Base-by-base conservation (phyloP, 2,329 filamentous ascomycete species). In the Aureobasidium zeae region DNA sequence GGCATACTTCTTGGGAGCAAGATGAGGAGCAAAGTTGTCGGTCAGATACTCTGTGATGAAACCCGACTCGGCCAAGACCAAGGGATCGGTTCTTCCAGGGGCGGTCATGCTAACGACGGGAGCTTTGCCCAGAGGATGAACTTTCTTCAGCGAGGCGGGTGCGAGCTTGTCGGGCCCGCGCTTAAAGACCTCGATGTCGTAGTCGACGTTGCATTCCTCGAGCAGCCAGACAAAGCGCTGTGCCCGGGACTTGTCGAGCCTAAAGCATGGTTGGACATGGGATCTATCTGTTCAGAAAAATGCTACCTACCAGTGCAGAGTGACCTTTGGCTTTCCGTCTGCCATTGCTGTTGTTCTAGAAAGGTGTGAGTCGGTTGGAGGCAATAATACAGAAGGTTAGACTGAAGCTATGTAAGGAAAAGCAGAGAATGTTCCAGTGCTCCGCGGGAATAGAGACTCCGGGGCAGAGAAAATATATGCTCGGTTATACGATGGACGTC, bases 81-180 rank as follows among this genome's bases (percentile, higher is more conserved):
- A 51, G 1, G 73, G 73, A 48, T 72, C 63, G 2, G 62, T 54
- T 10, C 56, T 62, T 1, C 59, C 62, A 1, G 70, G 62, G 1
- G 65, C 61, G 49, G 76, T 67, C 53, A 95, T 69, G 7, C 74
- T 76, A 51, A 96, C 67, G 30, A 89, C 67, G 0, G 89, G 89
- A 1, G 86, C 87, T 61, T 94, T 94, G 49, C 89, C 89, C 3
- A 95, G 71, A 0, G 86, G 82, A 57, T 94, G 86, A 26, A 94
- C 65, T 50, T 85, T 71, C 56, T 83, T 80, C 33, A 95, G 73
- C 55, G 84, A 81, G 0, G 77, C 68, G 3, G 86, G 85, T 1
- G 88, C 88, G n/a, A 84, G 69, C 54, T 69, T 73, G 44, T 81
- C 74, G 46, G 63, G 55, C 28, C 61, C 60, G 26, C 88, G 81